Percentiles rank a stretch among this genome's conserved stretches.
phyloP scores from a whole-genome alignment of 805 yeast genomes.

The Blastobotrys americana region DNA sequence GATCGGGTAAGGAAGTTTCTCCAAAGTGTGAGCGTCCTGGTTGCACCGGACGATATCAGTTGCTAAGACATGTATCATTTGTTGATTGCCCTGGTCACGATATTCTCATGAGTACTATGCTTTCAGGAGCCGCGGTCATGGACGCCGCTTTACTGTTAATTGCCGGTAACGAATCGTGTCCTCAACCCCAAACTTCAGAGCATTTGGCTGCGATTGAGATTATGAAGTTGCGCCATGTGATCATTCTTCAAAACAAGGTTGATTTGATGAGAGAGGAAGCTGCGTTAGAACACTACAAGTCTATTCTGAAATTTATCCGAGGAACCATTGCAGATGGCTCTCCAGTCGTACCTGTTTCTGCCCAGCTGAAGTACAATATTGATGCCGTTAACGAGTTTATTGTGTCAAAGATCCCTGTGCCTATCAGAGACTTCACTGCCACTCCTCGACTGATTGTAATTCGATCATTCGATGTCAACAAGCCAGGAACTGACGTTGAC shows the following conservation, averaged over 20 bases:
- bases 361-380: constrained; percentile 95
- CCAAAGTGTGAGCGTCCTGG: constrained; percentile 89
- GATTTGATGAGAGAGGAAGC: constrained; percentile 97
- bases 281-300: constrained; percentile 91
- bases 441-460: constrained; percentile 94
- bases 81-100: constrained; percentile 99
- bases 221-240: constrained; percentile 95
- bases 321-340: constrained; percentile 99
- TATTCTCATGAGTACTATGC: constrained; percentile 99
- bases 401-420: constrained; percentile 92
- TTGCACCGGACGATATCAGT: constrained; percentile 79
- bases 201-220: constrained; percentile 99
- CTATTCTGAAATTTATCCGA: constrained; percentile 83
- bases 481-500: constrained; percentile 96
- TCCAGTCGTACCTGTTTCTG: constrained; percentile 97
- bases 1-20: constrained; percentile 87
- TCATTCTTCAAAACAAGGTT: constrained; percentile 94
- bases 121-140: constrained; percentile 99
- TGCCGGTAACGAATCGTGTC: constrained; percentile 99
- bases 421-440: constrained; percentile 88
- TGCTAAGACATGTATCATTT: constrained; percentile 94
- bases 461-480: constrained; percentile 97
- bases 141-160: constrained; percentile 94
- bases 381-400: constrained; percentile 97
- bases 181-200: constrained; percentile 99